phyloP scores from a whole-genome alignment of 148 eudicot species.

The Drosera capensis region DNA sequence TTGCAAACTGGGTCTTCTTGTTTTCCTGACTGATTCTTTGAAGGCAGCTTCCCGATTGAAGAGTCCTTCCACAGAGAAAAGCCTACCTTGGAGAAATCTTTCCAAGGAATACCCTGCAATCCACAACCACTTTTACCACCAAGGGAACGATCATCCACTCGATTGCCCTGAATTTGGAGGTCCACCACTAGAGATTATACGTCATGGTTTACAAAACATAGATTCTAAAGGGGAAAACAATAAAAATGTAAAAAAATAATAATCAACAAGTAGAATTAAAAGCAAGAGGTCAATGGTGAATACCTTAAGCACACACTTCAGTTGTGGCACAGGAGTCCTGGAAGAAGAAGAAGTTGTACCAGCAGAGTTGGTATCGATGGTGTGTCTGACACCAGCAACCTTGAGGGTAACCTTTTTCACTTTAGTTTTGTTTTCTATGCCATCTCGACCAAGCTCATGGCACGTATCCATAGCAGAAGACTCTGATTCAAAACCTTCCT shows the following conservation, averaged over 20 bases:
- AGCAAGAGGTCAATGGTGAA: slow-evolving; percentile 2
- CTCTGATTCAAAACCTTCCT: slow-evolving; percentile 24
- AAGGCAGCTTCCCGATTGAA: slow-evolving; percentile 21
- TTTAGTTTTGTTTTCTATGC: slow-evolving; percentile 33
- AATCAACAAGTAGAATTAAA: not conserved
- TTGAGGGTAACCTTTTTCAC: slow-evolving; percentile 72
- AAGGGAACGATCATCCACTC: slow-evolving; percentile 29
- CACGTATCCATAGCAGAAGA: slow-evolving; percentile 18
- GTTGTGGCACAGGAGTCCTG: slow-evolving; percentile 25
- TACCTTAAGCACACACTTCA: slow-evolving; percentile 38
- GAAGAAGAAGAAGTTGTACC: slow-evolving; percentile 18
- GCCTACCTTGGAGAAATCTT: slow-evolving; percentile 50
- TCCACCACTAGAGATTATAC: slow-evolving; percentile 7
- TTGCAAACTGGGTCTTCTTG: slow-evolving; percentile 17
- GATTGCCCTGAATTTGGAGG: slow-evolving; percentile 32
- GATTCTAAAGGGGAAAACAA: not conserved
- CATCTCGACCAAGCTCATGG: slow-evolving; percentile 11
- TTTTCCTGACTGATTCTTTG: slow-evolving; percentile 24
- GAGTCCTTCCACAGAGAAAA: slow-evolving; percentile 40
- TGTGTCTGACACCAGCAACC: slow-evolving; percentile 72
- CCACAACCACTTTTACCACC: slow-evolving; percentile 38
- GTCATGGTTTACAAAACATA: too few species aligned
- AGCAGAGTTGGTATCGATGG: slow-evolving; percentile 51
- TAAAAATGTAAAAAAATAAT: not conserved
- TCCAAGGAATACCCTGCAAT: slow-evolving; percentile 69